Percentiles rank a stretch among this genome's conserved stretches.
phyloP scores from a whole-genome alignment of 108 stramenopile genomes.

The Skeletonema marinoi region DNA sequence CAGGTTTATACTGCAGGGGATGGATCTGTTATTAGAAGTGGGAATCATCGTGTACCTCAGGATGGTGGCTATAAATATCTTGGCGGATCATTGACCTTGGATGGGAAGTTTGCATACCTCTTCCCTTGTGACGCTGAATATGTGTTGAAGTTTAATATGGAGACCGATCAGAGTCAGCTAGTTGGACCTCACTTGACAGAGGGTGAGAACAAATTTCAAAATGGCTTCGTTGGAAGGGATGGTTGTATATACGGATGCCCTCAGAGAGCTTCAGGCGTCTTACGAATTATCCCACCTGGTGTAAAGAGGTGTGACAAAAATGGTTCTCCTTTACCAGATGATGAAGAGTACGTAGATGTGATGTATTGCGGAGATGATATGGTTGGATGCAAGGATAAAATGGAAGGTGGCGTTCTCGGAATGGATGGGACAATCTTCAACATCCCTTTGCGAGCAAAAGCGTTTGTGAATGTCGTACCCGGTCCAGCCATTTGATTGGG shows the following conservation, averaged over 20 bases:
- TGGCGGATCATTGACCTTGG: slow-evolving; percentile 62
- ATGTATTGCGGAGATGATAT: slow-evolving; percentile 65
- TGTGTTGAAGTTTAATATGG: slow-evolving; percentile 56
- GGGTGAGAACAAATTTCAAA: slow-evolving; percentile 75
- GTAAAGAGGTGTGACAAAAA: slow-evolving; percentile 23
- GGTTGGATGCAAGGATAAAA: slow-evolving; percentile 66
- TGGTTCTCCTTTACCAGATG: slow-evolving; percentile 17
- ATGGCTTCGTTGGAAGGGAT: slow-evolving; percentile 64
- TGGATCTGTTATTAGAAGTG: slow-evolving; percentile 46
- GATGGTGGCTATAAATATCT: slow-evolving; percentile 72
- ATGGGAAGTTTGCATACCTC: slow-evolving; percentile 56
- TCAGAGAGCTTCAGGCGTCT: slow-evolving; percentile 59
- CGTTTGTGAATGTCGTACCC: slow-evolving; percentile 57
- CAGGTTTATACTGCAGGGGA: slow-evolving; percentile 55
- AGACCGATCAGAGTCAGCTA: slow-evolving; percentile 53
- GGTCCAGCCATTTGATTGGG: background rate
- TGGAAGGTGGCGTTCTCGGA: slow-evolving; percentile 76
- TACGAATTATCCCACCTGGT: slow-evolving; percentile 55
- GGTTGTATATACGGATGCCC: slow-evolving; percentile 76
- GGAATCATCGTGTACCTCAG: slow-evolving; percentile 68
- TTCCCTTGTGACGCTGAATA: slow-evolving; percentile 64
- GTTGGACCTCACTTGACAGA: slow-evolving; percentile 63
- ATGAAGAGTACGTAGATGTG: slow-evolving; percentile 61
- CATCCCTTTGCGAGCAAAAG: slow-evolving; percentile 63
- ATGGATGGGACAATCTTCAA: slow-evolving; percentile 68